Evolutionary conservation across 148 eudicot genomes (phyloP), one percentile per base, ranked within the genome.

Genomic region (Amaranthus palmeri): DNA sequence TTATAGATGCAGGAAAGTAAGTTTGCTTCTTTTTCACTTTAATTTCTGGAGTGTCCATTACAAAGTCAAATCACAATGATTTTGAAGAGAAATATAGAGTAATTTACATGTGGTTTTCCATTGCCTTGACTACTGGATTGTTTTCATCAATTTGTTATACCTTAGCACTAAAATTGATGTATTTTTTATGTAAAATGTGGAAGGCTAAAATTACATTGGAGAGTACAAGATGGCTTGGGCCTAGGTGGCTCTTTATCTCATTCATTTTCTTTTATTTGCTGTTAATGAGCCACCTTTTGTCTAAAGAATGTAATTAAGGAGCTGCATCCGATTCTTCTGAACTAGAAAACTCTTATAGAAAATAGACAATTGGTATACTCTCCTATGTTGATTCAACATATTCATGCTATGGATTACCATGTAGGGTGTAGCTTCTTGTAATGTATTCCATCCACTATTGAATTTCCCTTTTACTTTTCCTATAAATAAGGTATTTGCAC

Each of bases 1-100:
- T 96, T 54, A 87, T 92, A 71, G 99, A 92, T 87, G 96, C 89
- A 78, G 99, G 99, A 80, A 96, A 96, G 99, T 96, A 90, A 65
- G 82, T 66, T 13, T 51, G 68, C 45, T 41, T 47, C 40, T 18
- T 67, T 44, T 59, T 8, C 10, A 25, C 7, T 44, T 56, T 50
- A 55, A 3, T 10, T 47, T 40, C 15, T 4, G 9, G 10, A 40
- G 3, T 48, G 36, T 69, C 67, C 43, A 44, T 55, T n/a, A n/a
- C 18, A 45, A 52, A 18, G 18, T 40, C 44, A 0, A 44, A 54
- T 69, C 50, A 15, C 40, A 44, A 10, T 69, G 36, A 69, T 12
- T 57, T 45, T 57, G 11, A 45, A 65, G 41, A 50, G 42, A 6
- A 10, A 17, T 36, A 10, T 43, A 51, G 45, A 13, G 4, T 67